Evolutionary conservation across 176 grass and related monocot species (phyloP).

Genomic region (Avena sativa): DNA sequence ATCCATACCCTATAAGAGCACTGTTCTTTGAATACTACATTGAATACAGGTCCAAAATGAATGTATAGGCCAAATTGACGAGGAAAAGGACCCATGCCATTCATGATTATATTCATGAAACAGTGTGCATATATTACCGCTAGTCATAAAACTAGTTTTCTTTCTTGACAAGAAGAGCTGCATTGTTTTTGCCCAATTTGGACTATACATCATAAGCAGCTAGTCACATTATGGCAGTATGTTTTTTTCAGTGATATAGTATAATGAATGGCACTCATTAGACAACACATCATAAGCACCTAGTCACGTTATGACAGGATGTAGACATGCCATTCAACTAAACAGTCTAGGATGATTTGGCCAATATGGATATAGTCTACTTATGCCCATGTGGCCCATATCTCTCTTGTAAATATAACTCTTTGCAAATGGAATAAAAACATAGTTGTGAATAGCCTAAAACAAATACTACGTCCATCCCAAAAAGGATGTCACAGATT

Average conservation of each 20-base stretch:
- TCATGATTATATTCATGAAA: not conserved
- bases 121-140: not conserved
- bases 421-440: not conserved
- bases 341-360: conserved; percentile 4
- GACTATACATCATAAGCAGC: not conserved
- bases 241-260: too few relatives aligned
- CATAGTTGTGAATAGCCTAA: not conserved
- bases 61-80: conserved; percentile 1
- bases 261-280: too few relatives aligned
- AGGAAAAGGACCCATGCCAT: not conserved
- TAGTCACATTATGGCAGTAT: not conserved
- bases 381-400: not conserved
- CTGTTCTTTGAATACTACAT: conserved; percentile 42
- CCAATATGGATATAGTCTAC: not conserved
- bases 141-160: conserved; percentile 11
- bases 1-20: conserved; percentile 74
- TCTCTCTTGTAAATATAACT: not conserved
- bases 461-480: not conserved
- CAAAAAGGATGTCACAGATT: too few relatives aligned
- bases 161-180: not conserved
- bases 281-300: not conserved
- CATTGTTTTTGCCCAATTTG: not conserved
- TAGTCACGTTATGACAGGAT: not conserved
- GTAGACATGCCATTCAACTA: not conserved
- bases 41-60: conserved; percentile 30